phyloP scores from a whole-genome alignment of 805 yeast species.

The Diddensiella caesifluorescens region DNA sequence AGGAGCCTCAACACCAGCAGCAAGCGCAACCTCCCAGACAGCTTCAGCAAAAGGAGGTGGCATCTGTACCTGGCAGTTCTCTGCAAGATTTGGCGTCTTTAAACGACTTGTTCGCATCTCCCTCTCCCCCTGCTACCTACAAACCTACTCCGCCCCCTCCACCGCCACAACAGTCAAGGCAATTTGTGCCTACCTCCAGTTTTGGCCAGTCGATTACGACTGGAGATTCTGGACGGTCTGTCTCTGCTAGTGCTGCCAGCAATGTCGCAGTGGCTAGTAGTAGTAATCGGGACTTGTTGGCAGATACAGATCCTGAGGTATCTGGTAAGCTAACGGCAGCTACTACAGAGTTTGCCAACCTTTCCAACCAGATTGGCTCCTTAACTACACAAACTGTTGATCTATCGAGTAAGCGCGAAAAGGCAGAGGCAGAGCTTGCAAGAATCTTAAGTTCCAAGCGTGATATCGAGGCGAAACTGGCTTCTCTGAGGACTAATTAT shows the following conservation, averaged over 20 bases:
- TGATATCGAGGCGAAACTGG: constrained; percentile 68
- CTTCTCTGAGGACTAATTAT: constrained; percentile 60
- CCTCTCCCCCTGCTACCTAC: constrained; percentile 31
- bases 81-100: constrained; percentile 38
- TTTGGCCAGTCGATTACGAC: constrained; percentile 72
- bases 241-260: constrained; percentile 9
- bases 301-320: constrained; percentile 49
- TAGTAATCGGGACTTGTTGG: constrained; percentile 43
- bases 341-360: constrained; percentile 78
- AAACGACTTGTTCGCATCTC: constrained; percentile 49
- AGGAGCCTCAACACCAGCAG: no score
- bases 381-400: constrained; percentile 68
- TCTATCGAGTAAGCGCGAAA: constrained; percentile 61
- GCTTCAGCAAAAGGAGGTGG: constrained; percentile 1
- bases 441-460: constrained; percentile 59
- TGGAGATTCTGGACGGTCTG: constrained; percentile 29
- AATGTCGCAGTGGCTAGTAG: constrained; percentile 26
- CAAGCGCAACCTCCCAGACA: constrained; percentile 3
- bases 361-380: constrained; percentile 78
- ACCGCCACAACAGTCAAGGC: constrained; percentile 21
- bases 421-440: constrained; percentile 74
- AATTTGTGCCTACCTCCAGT: constrained; percentile 73
- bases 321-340: constrained; percentile 70
- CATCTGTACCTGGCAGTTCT: constrained; percentile 22
- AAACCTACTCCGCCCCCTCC: constrained; percentile 17